Evolutionary conservation across 1,139 yeast genomes (phyloP).

Genomic region (Entelexis sorbosivorans): DNA sequence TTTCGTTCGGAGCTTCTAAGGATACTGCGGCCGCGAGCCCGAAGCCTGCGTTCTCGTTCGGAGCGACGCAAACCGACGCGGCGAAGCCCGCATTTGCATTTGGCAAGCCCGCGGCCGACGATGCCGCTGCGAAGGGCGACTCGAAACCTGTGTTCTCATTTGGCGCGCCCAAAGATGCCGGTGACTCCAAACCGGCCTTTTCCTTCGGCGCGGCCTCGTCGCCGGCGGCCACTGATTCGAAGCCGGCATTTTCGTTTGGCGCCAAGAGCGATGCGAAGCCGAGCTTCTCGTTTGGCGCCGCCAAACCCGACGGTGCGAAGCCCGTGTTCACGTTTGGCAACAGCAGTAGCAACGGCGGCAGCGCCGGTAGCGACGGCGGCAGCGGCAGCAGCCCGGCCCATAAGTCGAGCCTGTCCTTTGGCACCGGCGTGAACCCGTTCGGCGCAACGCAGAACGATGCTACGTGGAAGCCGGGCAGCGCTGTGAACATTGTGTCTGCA

Average conservation of each 20-base stretch:
- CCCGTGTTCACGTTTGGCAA: conserved; percentile 7
- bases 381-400: neutral
- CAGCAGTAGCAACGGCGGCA: neutral
- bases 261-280: conserved; percentile 17
- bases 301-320: conserved; percentile 18
- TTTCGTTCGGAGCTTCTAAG: conserved; percentile 13
- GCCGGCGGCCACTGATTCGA: conserved; percentile 9
- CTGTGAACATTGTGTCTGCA: conserved; percentile 28
- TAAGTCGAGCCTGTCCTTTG: conserved; percentile 18
- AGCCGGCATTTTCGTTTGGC: conserved; percentile 28
- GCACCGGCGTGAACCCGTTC: conserved; percentile 18
- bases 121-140: conserved; percentile 5
- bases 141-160: conserved; percentile 26
- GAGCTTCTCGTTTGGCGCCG: conserved; percentile 19
- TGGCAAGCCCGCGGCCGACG: conserved; percentile 25
- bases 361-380: neutral
- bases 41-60: conserved; percentile 29
- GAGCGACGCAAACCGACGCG: conserved; percentile 18
- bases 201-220: conserved; percentile 25
- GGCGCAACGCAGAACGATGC: conserved; percentile 15
- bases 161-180: conserved; percentile 21
- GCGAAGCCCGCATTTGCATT: conserved; percentile 29
- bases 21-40: neutral
- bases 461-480: conserved; percentile 31
- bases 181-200: conserved; percentile 22